Conservation (phyloP, 345 rosid genomes). For the Aquilaria yunnanensis region DNA sequence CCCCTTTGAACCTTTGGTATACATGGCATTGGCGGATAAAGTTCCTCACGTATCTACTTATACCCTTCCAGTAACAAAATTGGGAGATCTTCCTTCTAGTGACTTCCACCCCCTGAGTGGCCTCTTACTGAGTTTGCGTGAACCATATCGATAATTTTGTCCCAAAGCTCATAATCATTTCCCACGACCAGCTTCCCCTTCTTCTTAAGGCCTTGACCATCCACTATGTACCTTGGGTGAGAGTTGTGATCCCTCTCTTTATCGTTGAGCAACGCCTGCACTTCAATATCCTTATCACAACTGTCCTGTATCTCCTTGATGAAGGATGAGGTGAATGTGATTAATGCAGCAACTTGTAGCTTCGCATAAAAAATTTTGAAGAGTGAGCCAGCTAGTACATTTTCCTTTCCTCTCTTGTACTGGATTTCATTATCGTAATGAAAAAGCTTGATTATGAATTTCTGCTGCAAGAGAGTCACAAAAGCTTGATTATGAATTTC, state of each 20-base stretch:
- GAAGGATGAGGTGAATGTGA: not conserved
- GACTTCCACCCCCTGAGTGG: not conserved
- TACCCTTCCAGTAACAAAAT: not conserved
- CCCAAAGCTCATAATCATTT: not conserved
- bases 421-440: not conserved
- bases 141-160: not conserved
- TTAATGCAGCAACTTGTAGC: not conserved
- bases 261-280: not conserved
- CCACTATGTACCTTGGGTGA: not conserved
- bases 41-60: not conserved
- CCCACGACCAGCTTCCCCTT: not conserved
- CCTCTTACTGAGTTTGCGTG: not conserved
- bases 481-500: not conserved
- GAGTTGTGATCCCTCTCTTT: not conserved
- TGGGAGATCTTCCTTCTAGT: not conserved
- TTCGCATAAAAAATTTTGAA: not conserved
- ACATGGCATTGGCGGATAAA: not conserved
- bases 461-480: not conserved
- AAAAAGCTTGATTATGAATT: not conserved
- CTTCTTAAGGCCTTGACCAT: not conserved
- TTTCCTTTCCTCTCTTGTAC: not conserved
- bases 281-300: not conserved
- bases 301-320: not conserved
- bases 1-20: not conserved
- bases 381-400: not conserved